A percentile compares a stretch with the other conserved stretches of the same genome.
phyloP scores from a whole-genome alignment of 495 filamentous ascomycete genomes.

The Podospora conica region DNA sequence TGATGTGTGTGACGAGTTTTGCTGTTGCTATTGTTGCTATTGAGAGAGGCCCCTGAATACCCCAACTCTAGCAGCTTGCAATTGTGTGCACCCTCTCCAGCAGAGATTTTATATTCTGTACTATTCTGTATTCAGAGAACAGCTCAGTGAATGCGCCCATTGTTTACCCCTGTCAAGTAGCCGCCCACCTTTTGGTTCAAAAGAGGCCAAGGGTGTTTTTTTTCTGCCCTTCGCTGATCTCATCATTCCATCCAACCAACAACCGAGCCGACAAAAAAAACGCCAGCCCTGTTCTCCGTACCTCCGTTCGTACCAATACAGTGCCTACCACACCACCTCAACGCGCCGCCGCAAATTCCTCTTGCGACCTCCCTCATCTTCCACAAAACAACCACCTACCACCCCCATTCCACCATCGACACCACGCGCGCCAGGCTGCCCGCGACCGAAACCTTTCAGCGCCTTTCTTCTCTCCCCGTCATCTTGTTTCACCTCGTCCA shows the following conservation, averaged over 20 bases:
- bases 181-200: background rate
- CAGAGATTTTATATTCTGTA: background rate
- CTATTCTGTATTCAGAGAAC: background rate
- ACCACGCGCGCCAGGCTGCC: background rate
- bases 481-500: background rate
- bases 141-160: background rate
- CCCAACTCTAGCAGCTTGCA: background rate
- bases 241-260: background rate
- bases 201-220: background rate
- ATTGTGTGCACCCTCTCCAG: background rate
- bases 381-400: background rate
- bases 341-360: background rate
- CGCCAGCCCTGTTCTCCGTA: background rate
- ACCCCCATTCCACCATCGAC: background rate
- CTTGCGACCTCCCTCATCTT: background rate
- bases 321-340: background rate
- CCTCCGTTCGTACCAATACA: background rate
- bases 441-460: background rate
- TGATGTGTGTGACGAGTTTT: background rate
- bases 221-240: background rate
- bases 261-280: background rate
- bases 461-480: background rate
- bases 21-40: background rate
- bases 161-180: conserved; percentile 3
- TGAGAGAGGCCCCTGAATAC: too few species aligned